Base-by-base conservation (phyloP, 495 filamentous ascomycete genomes). In the Peziza echinospora region DNA sequence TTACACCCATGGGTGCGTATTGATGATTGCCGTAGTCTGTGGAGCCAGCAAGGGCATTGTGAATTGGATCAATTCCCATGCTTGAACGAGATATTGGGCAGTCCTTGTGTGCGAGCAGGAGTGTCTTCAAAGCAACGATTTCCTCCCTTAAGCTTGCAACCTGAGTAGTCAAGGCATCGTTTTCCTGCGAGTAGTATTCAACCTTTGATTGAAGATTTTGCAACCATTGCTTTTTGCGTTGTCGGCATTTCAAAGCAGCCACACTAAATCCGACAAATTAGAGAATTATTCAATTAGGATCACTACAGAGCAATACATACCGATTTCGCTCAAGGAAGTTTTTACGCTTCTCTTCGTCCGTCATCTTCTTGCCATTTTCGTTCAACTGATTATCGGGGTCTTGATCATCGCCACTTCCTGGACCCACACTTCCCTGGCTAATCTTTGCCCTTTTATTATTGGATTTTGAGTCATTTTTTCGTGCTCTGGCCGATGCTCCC, bases 191-290 rank as follows among this genome's bases (percentile, higher is more conserved):
- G 57, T 81, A 96, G 39, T 93, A 64, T 58, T 97, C 89, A 24
- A 96, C 89, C 62, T 97, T 97, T 21, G 72, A 73, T 62, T 97
- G 89, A 2, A 97, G 71, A 58, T 93, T 97, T 13, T 82, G 81
- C 40, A 97, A 75, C 89, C 89, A 97, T 60, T 96, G 89, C 67
- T 97, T 97, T 70, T 97, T 97, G 5, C 89, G 77, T 61, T 97
- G 89, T 47, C 89, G 79, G 66, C 89, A 97, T 62, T 97, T 97
- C 44, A 97, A 67, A 21, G 89, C 89, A 28, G 89, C 89, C 52
- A 97, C 84, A 60, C 89, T 96, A 52, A 7, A 48, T n/a, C n/a
- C n/a, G n/a, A n/a, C n/a, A n/a, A n/a, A n/a, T n/a, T n/a, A n/a
- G n/a, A n/a, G n/a, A n/a, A n/a, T n/a, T n/a, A n/a, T n/a, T n/a